These are phyloP conservation scores for Centella asiatica DNA, from an alignment of 129 eudicot genomes.

Conservation along the genomic window DNA sequence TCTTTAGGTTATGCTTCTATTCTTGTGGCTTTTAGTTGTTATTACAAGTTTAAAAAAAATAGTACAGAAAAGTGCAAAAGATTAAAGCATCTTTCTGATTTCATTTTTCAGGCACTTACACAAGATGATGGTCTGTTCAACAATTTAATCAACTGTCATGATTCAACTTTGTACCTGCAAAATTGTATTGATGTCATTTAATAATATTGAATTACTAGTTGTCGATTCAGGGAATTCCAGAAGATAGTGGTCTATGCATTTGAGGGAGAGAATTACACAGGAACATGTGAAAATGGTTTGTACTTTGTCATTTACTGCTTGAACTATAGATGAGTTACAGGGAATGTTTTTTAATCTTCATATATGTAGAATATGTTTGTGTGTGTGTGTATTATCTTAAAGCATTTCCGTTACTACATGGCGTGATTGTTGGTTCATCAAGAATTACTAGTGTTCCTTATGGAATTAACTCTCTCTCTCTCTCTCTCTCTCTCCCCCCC, in stretches of 20 bases:
- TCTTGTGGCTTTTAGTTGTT: background rate
- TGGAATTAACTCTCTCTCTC: background rate
- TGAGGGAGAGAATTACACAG: conserved; percentile 18
- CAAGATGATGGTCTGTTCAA: background rate
- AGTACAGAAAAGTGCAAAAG: background rate
- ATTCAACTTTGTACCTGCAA: background rate
- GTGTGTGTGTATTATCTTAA: background rate
- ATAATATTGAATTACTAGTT: background rate
- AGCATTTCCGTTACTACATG: background rate
- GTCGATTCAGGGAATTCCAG: conserved; percentile 52
- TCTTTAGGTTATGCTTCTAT: background rate
- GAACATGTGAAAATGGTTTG: conserved; percentile 33
- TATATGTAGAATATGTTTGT: background rate
- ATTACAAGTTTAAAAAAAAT: background rate
- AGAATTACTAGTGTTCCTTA: background rate
- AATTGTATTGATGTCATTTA: background rate
- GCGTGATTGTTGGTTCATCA: background rate
- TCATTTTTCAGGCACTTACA: background rate
- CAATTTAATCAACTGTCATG: background rate
- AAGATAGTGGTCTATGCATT: conserved; percentile 20
- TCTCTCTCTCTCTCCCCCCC: background rate
- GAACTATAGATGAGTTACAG: background rate
- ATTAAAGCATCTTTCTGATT: background rate
- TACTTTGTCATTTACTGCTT: background rate
- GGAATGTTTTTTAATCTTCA: background rate